A percentile compares a stretch with the other conserved stretches of the same genome.
Conservation (phyloP, 2,329 filamentous ascomycete species). For the Bipolaris zeicola region DNA sequence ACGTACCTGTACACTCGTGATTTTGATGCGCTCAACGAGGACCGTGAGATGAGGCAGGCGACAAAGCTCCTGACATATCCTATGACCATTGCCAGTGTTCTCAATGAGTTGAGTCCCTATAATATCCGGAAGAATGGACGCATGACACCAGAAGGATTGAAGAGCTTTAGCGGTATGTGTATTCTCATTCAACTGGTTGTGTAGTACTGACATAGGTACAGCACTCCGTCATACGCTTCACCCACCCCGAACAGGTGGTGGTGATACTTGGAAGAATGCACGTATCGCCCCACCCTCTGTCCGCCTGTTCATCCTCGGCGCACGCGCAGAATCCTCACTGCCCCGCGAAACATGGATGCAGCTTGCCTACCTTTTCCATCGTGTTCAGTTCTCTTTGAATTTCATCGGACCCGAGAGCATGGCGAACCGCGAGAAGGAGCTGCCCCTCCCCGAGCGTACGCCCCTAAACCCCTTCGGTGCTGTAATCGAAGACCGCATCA, state of each 20-base stretch:
- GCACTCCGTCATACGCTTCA: slow-evolving; percentile 93
- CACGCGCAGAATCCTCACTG: slow-evolving; percentile 94
- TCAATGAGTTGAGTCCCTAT: slow-evolving; percentile 96
- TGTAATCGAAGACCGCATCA: slow-evolving; percentile 90
- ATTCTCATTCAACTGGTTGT: too few species aligned
- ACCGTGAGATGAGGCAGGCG: slow-evolving; percentile 88
- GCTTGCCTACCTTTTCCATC: slow-evolving; percentile 92
- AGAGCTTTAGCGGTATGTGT: slow-evolving; percentile 84
- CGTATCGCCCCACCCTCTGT: slow-evolving; percentile 85
- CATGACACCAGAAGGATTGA: slow-evolving; percentile 84
- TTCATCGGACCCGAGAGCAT: slow-evolving; percentile 97
- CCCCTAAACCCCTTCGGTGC: slow-evolving; percentile 88
- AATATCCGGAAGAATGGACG: slow-evolving; percentile 74
- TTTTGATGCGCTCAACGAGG: slow-evolving; percentile 88
- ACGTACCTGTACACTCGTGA: slow-evolving; percentile 92
- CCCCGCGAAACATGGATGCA: slow-evolving; percentile 94
- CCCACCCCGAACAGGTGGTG: slow-evolving; percentile 79
- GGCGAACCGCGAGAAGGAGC: slow-evolving; percentile 90
- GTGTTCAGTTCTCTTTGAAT: slow-evolving; percentile 84
- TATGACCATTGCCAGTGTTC: slow-evolving; percentile 83
- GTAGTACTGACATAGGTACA: slow-evolving; percentile 45
- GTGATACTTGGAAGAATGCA: slow-evolving; percentile 75
- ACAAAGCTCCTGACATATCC: slow-evolving; percentile 94
- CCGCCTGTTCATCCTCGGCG: slow-evolving; percentile 89
- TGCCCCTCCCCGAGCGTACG: slow-evolving; percentile 85